phyloP scores from a whole-genome alignment of 257 asterid genomes.

The Thymus quinquecostatus region DNA sequence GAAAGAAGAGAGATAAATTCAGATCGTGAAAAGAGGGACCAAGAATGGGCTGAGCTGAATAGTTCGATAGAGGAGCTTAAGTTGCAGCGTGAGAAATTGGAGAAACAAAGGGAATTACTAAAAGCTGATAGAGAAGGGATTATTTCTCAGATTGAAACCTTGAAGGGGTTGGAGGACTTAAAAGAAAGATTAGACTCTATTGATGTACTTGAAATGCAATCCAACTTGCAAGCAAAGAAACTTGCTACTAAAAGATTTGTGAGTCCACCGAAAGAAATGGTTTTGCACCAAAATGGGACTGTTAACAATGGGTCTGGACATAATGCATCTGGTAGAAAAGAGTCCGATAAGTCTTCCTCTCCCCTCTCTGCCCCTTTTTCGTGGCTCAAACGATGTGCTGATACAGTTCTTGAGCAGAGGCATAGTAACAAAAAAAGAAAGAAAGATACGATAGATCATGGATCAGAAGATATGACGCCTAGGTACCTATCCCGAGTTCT shows the following conservation, averaged over 20 bases:
- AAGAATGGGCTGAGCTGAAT: conserved; percentile 84
- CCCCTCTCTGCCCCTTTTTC: conserved; percentile 78
- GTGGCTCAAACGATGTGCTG: conserved; percentile 93
- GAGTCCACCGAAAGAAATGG: conserved; percentile 38
- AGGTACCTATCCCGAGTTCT: conserved; percentile 46
- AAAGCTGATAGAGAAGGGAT: conserved; percentile 84
- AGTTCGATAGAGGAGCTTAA: conserved; percentile 75
- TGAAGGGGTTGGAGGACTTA: conserved; percentile 77
- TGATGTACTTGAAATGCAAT: conserved; percentile 49
- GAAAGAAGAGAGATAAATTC: conserved; percentile 70
- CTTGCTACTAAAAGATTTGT: conserved; percentile 35
- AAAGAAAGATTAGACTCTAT: conserved; percentile 72
- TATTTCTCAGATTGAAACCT: conserved; percentile 67
- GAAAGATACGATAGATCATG: conserved; percentile 43
- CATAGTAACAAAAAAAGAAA: conserved; percentile 64
- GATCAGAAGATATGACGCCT: conserved; percentile 44
- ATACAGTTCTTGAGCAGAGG: conserved; percentile 75
- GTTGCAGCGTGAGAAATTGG: conserved; percentile 84
- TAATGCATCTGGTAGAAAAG: conserved; percentile 38
- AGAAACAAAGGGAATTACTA: conserved; percentile 87
- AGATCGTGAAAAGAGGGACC: conserved; percentile 82
- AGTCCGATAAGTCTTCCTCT: conserved; percentile 53
- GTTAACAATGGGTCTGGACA: conserved; percentile 47
- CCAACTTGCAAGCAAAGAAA: conserved; percentile 45
- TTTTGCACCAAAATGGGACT: conserved; percentile 42